Evolutionary conservation across 352 stramenopile species (phyloP), one percentile per base, ranked within the genome.

Genomic region (Phytopythium helicoides): DNA sequence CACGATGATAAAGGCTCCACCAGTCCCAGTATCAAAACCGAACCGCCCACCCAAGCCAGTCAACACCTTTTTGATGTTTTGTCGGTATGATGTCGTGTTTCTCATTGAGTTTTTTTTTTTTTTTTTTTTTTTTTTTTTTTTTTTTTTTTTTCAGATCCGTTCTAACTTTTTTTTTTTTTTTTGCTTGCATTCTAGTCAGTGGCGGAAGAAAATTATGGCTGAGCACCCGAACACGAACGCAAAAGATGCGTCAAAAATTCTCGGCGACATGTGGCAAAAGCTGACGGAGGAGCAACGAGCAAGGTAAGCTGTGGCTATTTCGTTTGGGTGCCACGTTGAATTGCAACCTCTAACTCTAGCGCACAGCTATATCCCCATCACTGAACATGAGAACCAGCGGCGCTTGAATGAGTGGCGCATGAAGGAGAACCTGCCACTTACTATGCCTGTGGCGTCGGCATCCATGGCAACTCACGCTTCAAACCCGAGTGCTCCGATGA

Each of bases 51-150:
- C 82, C 6, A 92, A 92, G 61, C 82, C 82, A 26, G 82, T 92
- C 19, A 92, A 92, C 52, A 90, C 82, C 23, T 92, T 92, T 45
- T 66, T 92, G 28, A 89, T 92, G 77, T 92, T 92, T 56, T 92
- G 82, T 44, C 68, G 79, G 60, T 73, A 52, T 26, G 37, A 41
- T 47, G 40, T 21, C 9, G 26, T n/a, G 33, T 11, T 48, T n/a
- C n/a, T n/a, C n/a, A n/a, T n/a, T n/a, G n/a, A n/a, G n/a, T n/a
- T n/a, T n/a, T n/a, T n/a, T n/a, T n/a, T n/a, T n/a, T n/a, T n/a
- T n/a, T n/a, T n/a, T n/a, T n/a, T n/a, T n/a, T n/a, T n/a, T n/a
- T n/a, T n/a, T n/a, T n/a, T n/a, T n/a, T n/a, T n/a, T n/a, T n/a
- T n/a, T 26, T 21, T 23, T 31, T 33, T 4, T 6, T 6, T 16